phyloP scores from a whole-genome alignment of 257 asterid genomes.

The Solanum pennellii region DNA sequence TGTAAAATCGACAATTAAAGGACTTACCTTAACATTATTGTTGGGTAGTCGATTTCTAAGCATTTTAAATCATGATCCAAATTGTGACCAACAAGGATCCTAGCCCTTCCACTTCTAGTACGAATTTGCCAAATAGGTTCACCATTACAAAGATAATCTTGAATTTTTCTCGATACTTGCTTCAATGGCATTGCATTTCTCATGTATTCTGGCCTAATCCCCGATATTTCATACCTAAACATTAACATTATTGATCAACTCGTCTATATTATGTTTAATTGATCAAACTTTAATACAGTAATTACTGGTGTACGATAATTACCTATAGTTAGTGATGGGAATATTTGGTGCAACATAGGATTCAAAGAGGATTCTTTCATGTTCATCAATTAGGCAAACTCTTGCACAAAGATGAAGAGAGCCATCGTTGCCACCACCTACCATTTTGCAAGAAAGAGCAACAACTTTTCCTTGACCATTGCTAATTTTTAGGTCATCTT shows the following conservation, averaged over 20 bases:
- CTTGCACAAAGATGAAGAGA: conserved; percentile 76
- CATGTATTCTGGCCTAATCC: conserved; percentile 56
- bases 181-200: conserved; percentile 67
- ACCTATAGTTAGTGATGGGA: conserved; percentile 78
- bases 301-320: not conserved
- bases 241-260: not conserved
- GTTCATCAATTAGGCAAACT: conserved; percentile 68
- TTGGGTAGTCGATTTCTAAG: conserved; percentile 67
- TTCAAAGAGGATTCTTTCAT: conserved; percentile 59
- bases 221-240: conserved; percentile 67
- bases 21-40: conserved; percentile 53
- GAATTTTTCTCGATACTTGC: conserved; percentile 67
- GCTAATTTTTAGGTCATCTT: conserved; percentile 59
- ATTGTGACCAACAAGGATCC: conserved; percentile 81
- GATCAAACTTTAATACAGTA: not conserved
- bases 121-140: conserved; percentile 88
- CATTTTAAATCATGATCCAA: conserved; percentile 73
- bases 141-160: conserved; percentile 79
- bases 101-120: conserved; percentile 56
- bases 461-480: conserved; percentile 49
- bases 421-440: conserved; percentile 89
- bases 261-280: not conserved
- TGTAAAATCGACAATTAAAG: not conserved
- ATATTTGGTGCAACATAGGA: conserved; percentile 63
- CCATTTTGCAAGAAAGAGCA: conserved; percentile 85